phyloP scores from a whole-genome alignment of 208 protist genomes.

The Wallacemonas rigidus region DNA sequence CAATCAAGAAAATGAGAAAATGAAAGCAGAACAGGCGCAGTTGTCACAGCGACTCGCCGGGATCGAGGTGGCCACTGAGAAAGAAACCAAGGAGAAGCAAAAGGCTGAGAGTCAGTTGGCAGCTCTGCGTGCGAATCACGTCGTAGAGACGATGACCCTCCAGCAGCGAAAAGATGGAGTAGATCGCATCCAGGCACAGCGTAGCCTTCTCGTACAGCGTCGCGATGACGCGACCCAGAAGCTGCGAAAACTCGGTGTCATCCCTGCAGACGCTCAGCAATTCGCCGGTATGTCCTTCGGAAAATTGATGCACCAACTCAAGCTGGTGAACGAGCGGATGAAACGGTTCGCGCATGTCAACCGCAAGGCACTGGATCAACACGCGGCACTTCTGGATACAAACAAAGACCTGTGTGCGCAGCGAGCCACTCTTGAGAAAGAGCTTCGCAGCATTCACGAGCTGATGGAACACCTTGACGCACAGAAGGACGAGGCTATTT shows the following conservation, averaged over 20 bases:
- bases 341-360: slow-evolving; percentile 96
- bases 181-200: slow-evolving; percentile 62
- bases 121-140: slow-evolving; percentile 35
- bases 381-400: slow-evolving; percentile 89
- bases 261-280: slow-evolving; percentile 61
- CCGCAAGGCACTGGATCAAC: slow-evolving; percentile 99
- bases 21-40: slow-evolving; percentile 36
- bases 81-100: slow-evolving; percentile 48
- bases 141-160: slow-evolving; percentile 37
- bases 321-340: slow-evolving; percentile 78
- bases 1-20: slow-evolving; percentile 21
- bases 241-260: slow-evolving; percentile 91
- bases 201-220: slow-evolving; percentile 69
- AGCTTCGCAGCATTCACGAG: slow-evolving; percentile 90
- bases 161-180: slow-evolving; percentile 68
- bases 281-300: slow-evolving; percentile 60
- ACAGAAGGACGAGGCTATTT: slow-evolving; percentile 97
- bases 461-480: slow-evolving; percentile 96
- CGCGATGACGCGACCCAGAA: slow-evolving; percentile 88
- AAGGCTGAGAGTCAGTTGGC: slow-evolving; percentile 50
- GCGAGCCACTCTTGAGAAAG: slow-evolving; percentile 78
- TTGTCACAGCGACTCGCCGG: slow-evolving; percentile 46
- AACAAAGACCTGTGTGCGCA: slow-evolving; percentile 81
- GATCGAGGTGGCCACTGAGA: slow-evolving; percentile 30
- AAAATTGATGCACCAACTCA: slow-evolving; percentile 84